Percentiles rank a stretch among this genome's conserved stretches.
phyloP scores from a whole-genome alignment of 179 eudicot species.

The Silene noctiflora region DNA sequence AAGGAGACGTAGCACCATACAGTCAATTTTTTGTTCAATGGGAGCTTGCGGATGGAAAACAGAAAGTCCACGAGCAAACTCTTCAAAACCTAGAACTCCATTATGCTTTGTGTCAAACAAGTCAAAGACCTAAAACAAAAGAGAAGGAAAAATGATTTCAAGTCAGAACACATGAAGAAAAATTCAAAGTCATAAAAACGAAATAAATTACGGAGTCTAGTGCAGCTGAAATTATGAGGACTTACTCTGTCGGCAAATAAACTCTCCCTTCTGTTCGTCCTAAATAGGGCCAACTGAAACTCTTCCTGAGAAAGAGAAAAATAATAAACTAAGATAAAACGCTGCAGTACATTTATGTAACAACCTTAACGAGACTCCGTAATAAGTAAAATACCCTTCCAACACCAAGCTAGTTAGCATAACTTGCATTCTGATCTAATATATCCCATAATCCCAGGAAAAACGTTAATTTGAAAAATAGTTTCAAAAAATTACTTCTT shows the following conservation, averaged over 20 bases:
- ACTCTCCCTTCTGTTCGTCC: constrained; percentile 97
- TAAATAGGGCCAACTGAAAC: constrained; percentile 87
- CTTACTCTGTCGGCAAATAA: constrained; percentile 95
- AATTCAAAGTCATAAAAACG: neutral
- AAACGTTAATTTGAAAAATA: neutral
- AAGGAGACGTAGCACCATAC: constrained; percentile 41
- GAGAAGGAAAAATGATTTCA: neutral
- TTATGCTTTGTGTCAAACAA: constrained; percentile 96
- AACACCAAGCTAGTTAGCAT: neutral
- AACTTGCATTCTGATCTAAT: neutral
- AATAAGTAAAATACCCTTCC: neutral
- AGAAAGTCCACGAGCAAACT: constrained; percentile 96
- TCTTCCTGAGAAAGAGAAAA: constrained; percentile 64
- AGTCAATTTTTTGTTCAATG: constrained; percentile 88
- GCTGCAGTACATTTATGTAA: neutral
- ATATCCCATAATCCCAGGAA: neutral
- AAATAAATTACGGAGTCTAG: neutral
- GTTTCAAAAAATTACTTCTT: neutral
- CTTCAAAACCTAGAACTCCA: constrained; percentile 92
- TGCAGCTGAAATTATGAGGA: neutral
- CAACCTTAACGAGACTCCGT: neutral
- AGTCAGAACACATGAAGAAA: neutral
- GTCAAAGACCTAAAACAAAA: constrained; percentile 76
- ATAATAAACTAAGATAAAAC: constrained; percentile 3
- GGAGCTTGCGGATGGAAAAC: constrained; percentile 98